These are phyloP conservation scores for Jatropha podagrica DNA, from an alignment of 441 rosid genomes.

Conservation along the genomic window DNA sequence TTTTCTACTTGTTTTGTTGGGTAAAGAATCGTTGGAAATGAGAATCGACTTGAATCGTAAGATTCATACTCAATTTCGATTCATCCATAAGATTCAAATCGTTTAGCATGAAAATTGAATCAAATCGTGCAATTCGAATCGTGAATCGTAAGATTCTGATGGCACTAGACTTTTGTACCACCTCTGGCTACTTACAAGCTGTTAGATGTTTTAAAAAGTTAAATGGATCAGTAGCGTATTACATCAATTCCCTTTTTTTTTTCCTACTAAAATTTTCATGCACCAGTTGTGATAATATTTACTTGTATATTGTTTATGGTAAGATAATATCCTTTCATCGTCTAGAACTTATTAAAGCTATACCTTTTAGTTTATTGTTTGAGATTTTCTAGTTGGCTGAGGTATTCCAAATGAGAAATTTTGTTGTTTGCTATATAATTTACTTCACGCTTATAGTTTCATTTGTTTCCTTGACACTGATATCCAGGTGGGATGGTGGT, in stretches of 20 bases:
- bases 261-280: not conserved
- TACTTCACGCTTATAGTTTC: not conserved
- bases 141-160: too few relatives aligned
- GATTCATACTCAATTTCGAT: too few relatives aligned
- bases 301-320: not conserved
- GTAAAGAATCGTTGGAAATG: too few relatives aligned
- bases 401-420: not conserved
- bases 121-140: too few relatives aligned
- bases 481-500: slow-evolving; percentile 97
- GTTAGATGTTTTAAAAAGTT: not conserved
- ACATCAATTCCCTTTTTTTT: not conserved
- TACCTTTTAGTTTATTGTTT: not conserved
- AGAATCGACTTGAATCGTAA: too few relatives aligned
- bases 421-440: not conserved
- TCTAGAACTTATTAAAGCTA: not conserved
- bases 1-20: too few relatives aligned
- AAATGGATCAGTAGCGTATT: not conserved
- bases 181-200: not conserved
- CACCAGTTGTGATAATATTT: not conserved
- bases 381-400: slow-evolving; percentile 3
- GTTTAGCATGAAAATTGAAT: too few relatives aligned
- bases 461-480: slow-evolving; percentile 25
- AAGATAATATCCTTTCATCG: not conserved
- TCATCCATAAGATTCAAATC: too few relatives aligned
- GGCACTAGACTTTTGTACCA: not conserved